phyloP scores from a whole-genome alignment of 306 rosid genomes.

The Begonia peltatifolia region DNA sequence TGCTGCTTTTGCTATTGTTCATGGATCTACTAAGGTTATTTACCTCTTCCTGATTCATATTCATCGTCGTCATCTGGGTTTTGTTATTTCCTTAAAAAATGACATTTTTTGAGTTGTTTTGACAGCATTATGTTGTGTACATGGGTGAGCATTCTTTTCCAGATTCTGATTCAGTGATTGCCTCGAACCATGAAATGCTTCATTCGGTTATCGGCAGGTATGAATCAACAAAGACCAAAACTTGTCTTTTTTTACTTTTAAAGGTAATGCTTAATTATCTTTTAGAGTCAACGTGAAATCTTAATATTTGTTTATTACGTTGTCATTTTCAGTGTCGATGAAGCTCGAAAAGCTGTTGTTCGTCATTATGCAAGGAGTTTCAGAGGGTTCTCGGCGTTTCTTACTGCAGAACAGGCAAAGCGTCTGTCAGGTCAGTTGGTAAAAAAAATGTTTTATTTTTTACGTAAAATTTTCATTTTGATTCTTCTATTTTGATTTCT shows the following conservation, averaged over 20 bases:
- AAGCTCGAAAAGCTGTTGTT: slow-evolving; percentile 1
- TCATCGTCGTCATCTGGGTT: too few species aligned
- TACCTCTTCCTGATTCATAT: too few species aligned
- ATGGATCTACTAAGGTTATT: too few species aligned
- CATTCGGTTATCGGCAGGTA: slow-evolving; percentile 5
- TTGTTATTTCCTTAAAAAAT: too few species aligned
- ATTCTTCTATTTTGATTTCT: background rate
- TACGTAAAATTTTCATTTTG: background rate
- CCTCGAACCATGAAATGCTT: slow-evolving; percentile 2
- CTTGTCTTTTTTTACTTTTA: too few species aligned
- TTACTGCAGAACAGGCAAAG: slow-evolving; percentile 7
- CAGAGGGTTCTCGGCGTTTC: slow-evolving; percentile 9
- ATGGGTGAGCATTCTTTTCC: slow-evolving; percentile 6
- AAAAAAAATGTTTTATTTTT: background rate
- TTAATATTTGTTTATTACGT: background rate
- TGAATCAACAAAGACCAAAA: background rate
- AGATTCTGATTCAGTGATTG: background rate
- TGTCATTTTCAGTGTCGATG: background rate
- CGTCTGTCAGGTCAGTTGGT: background rate
- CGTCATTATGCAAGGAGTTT: slow-evolving; percentile 2
- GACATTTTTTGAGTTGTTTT: too few species aligned
- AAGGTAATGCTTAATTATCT: background rate
- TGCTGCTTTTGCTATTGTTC: too few species aligned
- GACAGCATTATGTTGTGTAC: slow-evolving; percentile 8
- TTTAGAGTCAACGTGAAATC: background rate